Percentiles rank a stretch among this genome's conserved stretches.
phyloP scores from a whole-genome alignment of 192 early-diverging fungal genomes.

The Backusella mclennaniae region DNA sequence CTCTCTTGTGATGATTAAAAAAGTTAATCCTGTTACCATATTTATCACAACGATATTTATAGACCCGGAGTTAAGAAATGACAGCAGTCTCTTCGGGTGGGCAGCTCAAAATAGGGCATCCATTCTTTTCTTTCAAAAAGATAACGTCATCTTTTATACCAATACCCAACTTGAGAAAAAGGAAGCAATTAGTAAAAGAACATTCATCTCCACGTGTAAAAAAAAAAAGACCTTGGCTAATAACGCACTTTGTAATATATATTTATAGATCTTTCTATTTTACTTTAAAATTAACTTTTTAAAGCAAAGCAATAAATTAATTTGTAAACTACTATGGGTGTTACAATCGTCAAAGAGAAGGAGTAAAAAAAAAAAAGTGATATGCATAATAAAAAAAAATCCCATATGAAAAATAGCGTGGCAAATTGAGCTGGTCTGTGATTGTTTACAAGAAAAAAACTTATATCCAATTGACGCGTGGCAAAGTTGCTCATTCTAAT shows the following conservation, averaged over 20 bases:
- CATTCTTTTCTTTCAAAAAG: background rate
- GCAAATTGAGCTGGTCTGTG: background rate
- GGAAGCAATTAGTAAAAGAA: background rate
- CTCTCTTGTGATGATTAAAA: background rate
- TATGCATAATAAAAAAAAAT: background rate
- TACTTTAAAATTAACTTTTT: slow-evolving; percentile 3
- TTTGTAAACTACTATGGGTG: background rate
- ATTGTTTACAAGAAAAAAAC: background rate
- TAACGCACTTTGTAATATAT: background rate
- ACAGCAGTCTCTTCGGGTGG: background rate
- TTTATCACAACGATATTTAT: background rate
- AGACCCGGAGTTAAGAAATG: slow-evolving; percentile 4
- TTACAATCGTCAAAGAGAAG: background rate
- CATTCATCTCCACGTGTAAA: background rate
- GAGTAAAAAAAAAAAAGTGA: background rate
- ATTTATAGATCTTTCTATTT: background rate
- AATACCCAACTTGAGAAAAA: background rate
- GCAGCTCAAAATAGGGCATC: background rate
- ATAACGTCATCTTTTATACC: background rate
- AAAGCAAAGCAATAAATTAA: background rate
- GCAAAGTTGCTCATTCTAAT: background rate
- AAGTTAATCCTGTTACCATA: background rate
- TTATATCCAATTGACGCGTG: background rate
- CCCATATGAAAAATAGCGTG: background rate
- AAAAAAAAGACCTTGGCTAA: background rate